Conservation (phyloP, 176 grass and related monocot species). For the Secale cereale region DNA sequence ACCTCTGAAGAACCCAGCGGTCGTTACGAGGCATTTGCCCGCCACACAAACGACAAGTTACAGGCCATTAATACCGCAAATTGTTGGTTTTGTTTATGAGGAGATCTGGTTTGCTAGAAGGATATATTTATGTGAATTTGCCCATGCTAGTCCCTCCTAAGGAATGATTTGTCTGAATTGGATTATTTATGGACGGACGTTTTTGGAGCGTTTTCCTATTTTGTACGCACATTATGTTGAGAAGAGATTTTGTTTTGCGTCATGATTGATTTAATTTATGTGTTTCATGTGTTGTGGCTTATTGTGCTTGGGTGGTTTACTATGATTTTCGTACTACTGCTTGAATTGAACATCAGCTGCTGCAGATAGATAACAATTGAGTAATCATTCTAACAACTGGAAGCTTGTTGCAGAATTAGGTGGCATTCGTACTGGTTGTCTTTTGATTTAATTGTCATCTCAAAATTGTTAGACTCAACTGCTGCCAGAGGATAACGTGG, state of each 20-base stretch:
- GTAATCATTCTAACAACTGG: constrained; percentile 41
- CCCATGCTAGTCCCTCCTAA: not conserved
- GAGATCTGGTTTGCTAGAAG: not conserved
- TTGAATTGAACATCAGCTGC: constrained; percentile 46
- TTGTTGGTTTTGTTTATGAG: not conserved
- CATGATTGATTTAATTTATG: not conserved
- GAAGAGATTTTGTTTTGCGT: not conserved
- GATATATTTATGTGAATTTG: not conserved
- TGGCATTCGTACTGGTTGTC: constrained; percentile 64
- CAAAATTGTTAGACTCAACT: constrained; percentile 52
- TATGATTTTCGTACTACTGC: constrained; percentile 8
- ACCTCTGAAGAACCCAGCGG: not conserved
- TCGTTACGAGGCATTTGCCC: not conserved
- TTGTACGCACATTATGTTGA: not conserved
- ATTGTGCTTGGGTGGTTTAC: constrained; percentile 17
- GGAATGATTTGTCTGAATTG: not conserved
- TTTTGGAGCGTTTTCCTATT: not conserved
- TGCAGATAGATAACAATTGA: constrained; percentile 51
- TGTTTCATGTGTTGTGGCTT: constrained; percentile 7
- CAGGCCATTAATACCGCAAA: not conserved
- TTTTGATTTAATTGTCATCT: constrained; percentile 70
- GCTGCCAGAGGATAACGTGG: constrained; percentile 38
- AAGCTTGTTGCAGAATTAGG: constrained; percentile 86
- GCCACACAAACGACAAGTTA: not conserved
- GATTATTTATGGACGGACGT: constrained; percentile 7